Conservation (phyloP, 352 stramenopile genomes). For the Pythium pectinolyticum region DNA sequence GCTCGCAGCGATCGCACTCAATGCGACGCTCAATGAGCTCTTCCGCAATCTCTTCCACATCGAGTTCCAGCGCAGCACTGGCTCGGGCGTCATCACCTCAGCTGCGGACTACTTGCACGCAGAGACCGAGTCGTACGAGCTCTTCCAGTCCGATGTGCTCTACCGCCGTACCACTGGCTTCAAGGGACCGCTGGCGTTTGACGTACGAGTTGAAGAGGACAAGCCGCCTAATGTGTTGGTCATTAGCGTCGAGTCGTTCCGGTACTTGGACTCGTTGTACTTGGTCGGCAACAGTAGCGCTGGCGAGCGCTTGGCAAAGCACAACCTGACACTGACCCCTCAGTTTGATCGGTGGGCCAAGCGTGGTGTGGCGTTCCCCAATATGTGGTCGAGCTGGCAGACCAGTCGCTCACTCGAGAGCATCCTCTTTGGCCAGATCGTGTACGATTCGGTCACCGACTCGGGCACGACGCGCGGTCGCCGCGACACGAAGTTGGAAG, state of each 20-base stretch:
- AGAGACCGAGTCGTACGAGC: constrained; percentile 42
- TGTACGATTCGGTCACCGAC: constrained; percentile 40
- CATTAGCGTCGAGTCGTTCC: constrained; percentile 53
- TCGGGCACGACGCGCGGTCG: constrained; percentile 40
- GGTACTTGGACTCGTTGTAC: constrained; percentile 56
- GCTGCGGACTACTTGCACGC: constrained; percentile 35
- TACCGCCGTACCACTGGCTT: constrained; percentile 46
- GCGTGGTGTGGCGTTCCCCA: constrained; percentile 46
- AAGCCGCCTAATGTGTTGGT: constrained; percentile 54
- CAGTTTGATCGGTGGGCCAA: constrained; percentile 54
- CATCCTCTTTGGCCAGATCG: constrained; percentile 50
- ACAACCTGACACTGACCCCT: constrained; percentile 47
- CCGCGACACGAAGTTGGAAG: constrained; percentile 33
- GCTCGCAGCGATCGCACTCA: constrained; percentile 16
- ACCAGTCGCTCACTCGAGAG: constrained; percentile 63
- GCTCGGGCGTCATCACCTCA: neutral
- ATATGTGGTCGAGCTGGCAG: constrained; percentile 58
- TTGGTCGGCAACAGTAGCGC: constrained; percentile 35
- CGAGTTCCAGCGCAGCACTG: neutral
- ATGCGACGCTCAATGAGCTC: constrained; percentile 22
- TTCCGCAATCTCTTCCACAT: constrained; percentile 7
- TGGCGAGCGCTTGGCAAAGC: constrained; percentile 7
- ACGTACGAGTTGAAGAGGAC: constrained; percentile 33
- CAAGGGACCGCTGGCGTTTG: constrained; percentile 40
- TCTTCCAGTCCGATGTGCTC: constrained; percentile 38